Evolutionary conservation across 2,329 filamentous ascomycete genomes (phyloP), one percentile per base, ranked within the genome.

Genomic region (Colletotrichum falcatum): DNA sequence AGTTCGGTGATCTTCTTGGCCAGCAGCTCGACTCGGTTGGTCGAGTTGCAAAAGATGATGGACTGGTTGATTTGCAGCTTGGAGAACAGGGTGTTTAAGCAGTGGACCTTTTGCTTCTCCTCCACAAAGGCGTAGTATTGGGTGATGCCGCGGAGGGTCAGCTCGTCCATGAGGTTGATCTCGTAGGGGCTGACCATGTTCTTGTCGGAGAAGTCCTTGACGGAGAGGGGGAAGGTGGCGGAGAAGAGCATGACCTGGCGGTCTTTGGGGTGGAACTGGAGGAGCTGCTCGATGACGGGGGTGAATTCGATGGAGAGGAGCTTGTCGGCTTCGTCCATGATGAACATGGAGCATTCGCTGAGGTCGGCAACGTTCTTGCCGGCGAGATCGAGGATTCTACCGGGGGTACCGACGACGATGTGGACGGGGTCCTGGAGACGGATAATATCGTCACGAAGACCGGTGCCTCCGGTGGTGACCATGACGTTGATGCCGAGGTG

Each of bases 21-120:
- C 33, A 99, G 89, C 63, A 99, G 88, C 83, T 99, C 96, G 72
- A 99, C 96, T 74, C 96, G 94, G 82, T 98, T 98, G 64, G 96
- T 99, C 49, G 96, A 99, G 83, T 99, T 99, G 85, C 96, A 99
- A 86, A 99, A 99, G 80, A 99, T 99, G 85, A 99, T 99, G 73
- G 97, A 99, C 85, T 99, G 96, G 84, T 99, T 99, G 85, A 99
- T 99, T 83, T 99, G 95, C 20, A 99, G 90, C 83, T 98, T 97
- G 76, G 95, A 98, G 86, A 99, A 99, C 73, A 99, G 91, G 0
- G 96, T 99, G 85, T 99, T 99, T 74, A 99, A 85, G 81, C 96
- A 99, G 84, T 99, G 97, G 26, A 99, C 96, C 84, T 99, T 99
- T 80, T 98, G 94, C 85, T 98, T 98, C 84, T 99, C 96, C 82